phyloP scores from a whole-genome alignment of 1,139 yeast species.

The Debaryomyces coudertii region DNA sequence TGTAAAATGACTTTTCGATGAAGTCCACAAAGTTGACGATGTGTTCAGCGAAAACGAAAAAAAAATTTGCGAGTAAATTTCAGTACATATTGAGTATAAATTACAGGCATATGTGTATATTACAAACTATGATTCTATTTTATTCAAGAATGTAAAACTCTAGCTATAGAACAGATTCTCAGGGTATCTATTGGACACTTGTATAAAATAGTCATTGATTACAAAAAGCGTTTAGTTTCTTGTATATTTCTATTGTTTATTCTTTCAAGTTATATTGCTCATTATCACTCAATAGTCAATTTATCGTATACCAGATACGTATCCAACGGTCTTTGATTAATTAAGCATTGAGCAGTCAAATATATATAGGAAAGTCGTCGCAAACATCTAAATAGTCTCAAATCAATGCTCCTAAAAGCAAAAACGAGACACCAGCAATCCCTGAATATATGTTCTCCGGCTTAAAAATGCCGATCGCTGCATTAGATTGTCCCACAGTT shows the following conservation, averaged over 20 bases:
- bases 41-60: conserved; percentile 24
- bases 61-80: conserved; percentile 29
- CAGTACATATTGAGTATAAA: conserved; percentile 13
- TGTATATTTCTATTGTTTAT: conserved; percentile 4
- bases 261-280: background rate
- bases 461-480: conserved; percentile 5
- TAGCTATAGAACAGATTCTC: background rate
- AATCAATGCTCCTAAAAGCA: conserved; percentile 19
- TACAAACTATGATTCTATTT: conserved; percentile 1
- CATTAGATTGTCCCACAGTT: conserved; percentile 23
- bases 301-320: conserved; percentile 8
- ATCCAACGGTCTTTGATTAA: background rate
- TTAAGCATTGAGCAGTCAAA: background rate
- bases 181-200: background rate
- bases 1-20: conserved; percentile 3
- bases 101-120: conserved; percentile 6
- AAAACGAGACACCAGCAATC: conserved; percentile 17
- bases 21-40: conserved; percentile 26
- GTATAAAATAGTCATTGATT: background rate
- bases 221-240: background rate
- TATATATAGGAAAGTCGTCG: background rate
- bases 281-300: background rate
- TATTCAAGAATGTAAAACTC: background rate
- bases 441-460: conserved; percentile 18
- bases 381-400: background rate